phyloP scores from a whole-genome alignment of 176 grass and related monocot genomes.

The Bromus sterilis region DNA sequence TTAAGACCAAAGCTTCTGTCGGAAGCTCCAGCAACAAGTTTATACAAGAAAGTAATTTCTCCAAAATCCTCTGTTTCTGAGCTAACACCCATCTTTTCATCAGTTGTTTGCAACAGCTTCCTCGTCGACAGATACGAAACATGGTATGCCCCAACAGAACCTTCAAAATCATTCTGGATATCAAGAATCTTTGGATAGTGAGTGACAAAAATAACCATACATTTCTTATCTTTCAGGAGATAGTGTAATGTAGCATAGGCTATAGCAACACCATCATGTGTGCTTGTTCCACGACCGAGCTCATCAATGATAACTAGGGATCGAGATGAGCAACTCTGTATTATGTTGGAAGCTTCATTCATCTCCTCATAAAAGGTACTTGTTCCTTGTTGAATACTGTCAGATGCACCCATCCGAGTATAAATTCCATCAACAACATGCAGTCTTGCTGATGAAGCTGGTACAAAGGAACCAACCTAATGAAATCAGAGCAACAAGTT shows the following conservation, averaged over 20 bases:
- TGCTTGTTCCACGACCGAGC: conserved; percentile 91
- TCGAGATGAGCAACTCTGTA: conserved; percentile 62
- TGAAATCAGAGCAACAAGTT: conserved; percentile 34
- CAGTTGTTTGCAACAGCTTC: conserved; percentile 32
- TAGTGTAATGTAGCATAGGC: conserved; percentile 77
- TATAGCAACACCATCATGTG: conserved; percentile 86
- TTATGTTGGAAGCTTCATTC: conserved; percentile 76
- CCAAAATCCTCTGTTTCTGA: conserved; percentile 18
- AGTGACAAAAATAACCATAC: conserved; percentile 80
- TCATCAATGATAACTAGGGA: conserved; percentile 97
- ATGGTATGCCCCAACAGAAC: conserved; percentile 74
- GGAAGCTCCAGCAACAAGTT: conserved; percentile 80
- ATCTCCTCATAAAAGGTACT: conserved; percentile 94
- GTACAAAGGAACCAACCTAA: conserved; percentile 90
- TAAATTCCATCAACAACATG: conserved; percentile 88
- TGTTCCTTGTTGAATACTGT: conserved; percentile 86
- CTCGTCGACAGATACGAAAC: conserved; percentile 64
- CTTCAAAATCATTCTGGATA: conserved; percentile 76
- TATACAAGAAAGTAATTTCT: conserved; percentile 96
- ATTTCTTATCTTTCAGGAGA: conserved; percentile 69
- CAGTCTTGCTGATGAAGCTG: conserved; percentile 69
- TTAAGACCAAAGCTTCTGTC: conserved; percentile 97
- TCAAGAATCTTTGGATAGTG: conserved; percentile 93
- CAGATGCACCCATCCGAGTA: conserved; percentile 89
- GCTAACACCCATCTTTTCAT: conserved; percentile 21